Evolutionary conservation across 1,284 basidiomycete species (phyloP).

Genomic region (Fomitopsis pinicola): DNA sequence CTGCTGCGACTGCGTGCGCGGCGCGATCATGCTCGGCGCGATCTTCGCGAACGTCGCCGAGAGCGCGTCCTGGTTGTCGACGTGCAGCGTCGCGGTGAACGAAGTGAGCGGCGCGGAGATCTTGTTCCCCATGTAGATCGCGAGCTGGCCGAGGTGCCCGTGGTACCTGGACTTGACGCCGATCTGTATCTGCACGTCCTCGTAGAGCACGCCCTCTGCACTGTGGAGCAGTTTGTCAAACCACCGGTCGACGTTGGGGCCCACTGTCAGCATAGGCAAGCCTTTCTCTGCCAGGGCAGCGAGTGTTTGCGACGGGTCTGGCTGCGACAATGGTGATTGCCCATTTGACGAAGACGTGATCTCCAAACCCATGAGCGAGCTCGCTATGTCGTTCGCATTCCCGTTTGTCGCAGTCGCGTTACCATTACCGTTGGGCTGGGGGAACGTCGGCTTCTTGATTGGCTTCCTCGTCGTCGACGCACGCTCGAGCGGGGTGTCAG

Average conservation of each 20-base stretch:
- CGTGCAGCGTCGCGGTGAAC: conserved; percentile 82
- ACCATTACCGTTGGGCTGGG: conserved; percentile 22
- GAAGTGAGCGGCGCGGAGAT: conserved; percentile 82
- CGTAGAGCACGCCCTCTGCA: conserved; percentile 90
- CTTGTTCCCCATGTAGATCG: conserved; percentile 97
- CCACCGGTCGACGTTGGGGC: conserved; percentile 81
- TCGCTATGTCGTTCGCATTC: conserved; percentile 56
- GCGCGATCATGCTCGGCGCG: conserved; percentile 72
- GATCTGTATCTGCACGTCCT: conserved; percentile 93
- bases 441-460: conserved; percentile 35
- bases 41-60: conserved; percentile 87
- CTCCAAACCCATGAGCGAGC: conserved; percentile 81
- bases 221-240: conserved; percentile 82
- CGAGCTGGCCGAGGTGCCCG: conserved; percentile 85
- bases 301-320: conserved; percentile 15
- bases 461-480: conserved; percentile 50
- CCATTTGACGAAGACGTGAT: conserved; percentile 38
- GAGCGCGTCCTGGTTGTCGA: conserved; percentile 70
- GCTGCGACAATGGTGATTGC: conserved; percentile 20
- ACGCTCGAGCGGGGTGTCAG: conserved; percentile 82
- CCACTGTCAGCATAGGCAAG: conserved; percentile 50
- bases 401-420: conserved; percentile 27
- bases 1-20: conserved; percentile 90
- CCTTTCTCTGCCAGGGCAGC: conserved; percentile 25
- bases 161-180: conserved; percentile 97